Evolutionary conservation across 257 asterid genomes (phyloP).

Genomic region (Jacaranda copaia): DNA sequence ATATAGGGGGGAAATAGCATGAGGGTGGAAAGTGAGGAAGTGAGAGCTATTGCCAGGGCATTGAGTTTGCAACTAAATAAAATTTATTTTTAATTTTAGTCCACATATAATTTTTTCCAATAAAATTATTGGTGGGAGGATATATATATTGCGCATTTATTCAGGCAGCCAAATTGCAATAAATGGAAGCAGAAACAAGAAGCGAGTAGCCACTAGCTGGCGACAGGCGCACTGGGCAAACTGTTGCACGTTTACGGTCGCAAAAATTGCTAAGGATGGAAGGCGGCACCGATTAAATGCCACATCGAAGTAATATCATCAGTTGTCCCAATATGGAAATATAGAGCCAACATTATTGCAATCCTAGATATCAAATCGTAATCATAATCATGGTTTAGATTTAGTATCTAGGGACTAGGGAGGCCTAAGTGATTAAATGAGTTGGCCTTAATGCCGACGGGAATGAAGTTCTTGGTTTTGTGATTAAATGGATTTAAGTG

Average conservation of each 20-base stretch:
- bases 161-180: constrained; percentile 15
- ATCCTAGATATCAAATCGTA: background rate
- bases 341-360: background rate
- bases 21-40: too few species aligned
- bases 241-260: constrained; percentile 10
- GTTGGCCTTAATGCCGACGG: background rate
- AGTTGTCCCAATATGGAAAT: constrained; percentile 9
- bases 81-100: background rate
- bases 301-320: background rate
- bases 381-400: too few species aligned
- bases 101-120: background rate
- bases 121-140: constrained; percentile 24
- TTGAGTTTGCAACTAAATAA: too few species aligned
- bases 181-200: constrained; percentile 12
- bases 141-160: background rate
- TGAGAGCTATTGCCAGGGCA: too few species aligned
- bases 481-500: background rate
- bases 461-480: too few species aligned
- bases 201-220: background rate
- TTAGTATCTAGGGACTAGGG: background rate
- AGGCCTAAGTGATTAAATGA: background rate
- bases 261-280: constrained; percentile 6
- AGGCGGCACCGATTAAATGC: background rate
- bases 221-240: background rate
- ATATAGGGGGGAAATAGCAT: too few species aligned